Evolutionary conservation across 768 basidiomycete species (phyloP), one percentile per base, ranked within the genome.

Genomic region (Russula dissimulans): DNA sequence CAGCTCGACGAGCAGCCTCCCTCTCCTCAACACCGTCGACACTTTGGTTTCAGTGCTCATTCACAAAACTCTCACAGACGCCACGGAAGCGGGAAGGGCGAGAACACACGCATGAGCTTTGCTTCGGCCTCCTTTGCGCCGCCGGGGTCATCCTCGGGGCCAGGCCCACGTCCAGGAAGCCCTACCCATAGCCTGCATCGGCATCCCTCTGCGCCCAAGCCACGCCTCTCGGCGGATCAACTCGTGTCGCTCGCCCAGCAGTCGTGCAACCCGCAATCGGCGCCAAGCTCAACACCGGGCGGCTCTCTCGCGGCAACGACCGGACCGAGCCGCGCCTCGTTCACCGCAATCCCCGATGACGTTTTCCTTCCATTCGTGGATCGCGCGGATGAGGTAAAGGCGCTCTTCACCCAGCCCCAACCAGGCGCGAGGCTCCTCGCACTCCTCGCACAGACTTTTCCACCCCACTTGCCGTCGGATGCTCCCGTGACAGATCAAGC

Each of bases 281-380:
- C 72, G 54, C 64, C 68, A 62, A 42, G 64, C 44, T 48, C 70
- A 66, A 49, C 68, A 65, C 52, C 56, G 63, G 44, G 60, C 57
- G 56, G 66, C 49, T 52, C 50, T 59, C 39, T 66, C 31, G 18
- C 60, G 66, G 34, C 63, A 61, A 9, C 34, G 38, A 67, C 53
- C 54, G 38, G 60, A 22, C 56, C 65, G 45, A 50, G 59, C 0
- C 81, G 81, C 4, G 80, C 83, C 2, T 82, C 82, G 1, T 91
- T 91, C 69, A 88, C 87, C 0, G 83, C 82, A 0, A 79, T 93
- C 1, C 87, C 87, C 5, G 82, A 83, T 22, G 84, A 89, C 61
- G 81, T 90, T 34, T 86, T 84, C 65, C 81, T 97, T 14, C 93
- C 93, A 1, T 97, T 93, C 73, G 79, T 95, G 63, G 86, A 95